These are phyloP conservation scores for Citrus cavaleriei DNA, from an alignment of 345 rosid species.

Conservation along the genomic window DNA sequence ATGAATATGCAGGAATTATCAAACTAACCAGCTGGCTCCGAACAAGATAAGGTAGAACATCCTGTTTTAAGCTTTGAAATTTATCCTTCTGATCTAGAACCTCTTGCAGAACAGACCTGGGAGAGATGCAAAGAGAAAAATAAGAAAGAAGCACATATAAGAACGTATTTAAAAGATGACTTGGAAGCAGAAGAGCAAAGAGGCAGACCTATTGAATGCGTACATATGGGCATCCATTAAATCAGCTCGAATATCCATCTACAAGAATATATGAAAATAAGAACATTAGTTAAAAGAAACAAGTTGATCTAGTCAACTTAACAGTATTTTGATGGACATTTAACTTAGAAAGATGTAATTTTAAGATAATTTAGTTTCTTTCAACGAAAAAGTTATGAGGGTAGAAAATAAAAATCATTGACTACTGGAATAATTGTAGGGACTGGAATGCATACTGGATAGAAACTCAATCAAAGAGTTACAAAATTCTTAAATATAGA, in stretches of 20 bases:
- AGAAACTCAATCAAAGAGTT: no score
- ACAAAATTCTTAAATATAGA: no score
- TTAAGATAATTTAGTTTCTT: no score
- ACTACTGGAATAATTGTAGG: no score
- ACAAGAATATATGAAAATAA: constrained; percentile 22
- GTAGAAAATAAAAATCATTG: no score
- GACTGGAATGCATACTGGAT: no score
- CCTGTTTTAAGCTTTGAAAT: constrained; percentile 78
- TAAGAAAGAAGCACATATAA: constrained; percentile 1
- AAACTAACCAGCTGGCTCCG: constrained; percentile 90
- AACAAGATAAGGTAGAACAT: constrained; percentile 88
- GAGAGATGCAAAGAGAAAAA: constrained; percentile 1
- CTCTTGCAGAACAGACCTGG: constrained; percentile 76
- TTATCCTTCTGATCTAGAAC: constrained; percentile 63
- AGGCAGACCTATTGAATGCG: constrained; percentile 85
- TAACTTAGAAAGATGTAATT: neutral
- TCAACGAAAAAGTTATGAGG: no score
- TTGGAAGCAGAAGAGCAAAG: constrained; percentile 5
- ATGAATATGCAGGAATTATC: constrained; percentile 9
- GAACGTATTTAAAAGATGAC: neutral
- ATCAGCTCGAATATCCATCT: constrained; percentile 96
- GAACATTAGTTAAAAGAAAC: constrained; percentile 10
- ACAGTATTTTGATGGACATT: neutral
- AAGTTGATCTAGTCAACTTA: constrained; percentile 3
- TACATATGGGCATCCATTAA: constrained; percentile 96